phyloP scores from a whole-genome alignment of 345 rosid species.

The Linum lewisii region DNA sequence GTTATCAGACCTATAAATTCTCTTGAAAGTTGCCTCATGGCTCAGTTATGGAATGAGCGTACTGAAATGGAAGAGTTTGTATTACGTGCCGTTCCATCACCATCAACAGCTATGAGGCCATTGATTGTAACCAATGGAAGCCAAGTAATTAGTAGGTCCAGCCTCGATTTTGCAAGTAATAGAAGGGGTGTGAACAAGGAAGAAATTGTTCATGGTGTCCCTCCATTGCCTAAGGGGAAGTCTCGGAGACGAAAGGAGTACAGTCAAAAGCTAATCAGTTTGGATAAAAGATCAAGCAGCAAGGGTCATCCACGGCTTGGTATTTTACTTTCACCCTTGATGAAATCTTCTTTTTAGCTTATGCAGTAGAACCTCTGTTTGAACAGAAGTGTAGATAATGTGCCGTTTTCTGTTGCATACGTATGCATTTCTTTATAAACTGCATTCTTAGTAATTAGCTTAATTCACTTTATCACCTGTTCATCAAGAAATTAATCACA shows the following conservation, averaged over 20 bases:
- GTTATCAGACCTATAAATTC: conserved; percentile 43
- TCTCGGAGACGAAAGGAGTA: conserved; percentile 21
- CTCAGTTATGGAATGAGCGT: conserved; percentile 50
- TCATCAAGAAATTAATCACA: no score
- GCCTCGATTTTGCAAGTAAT: conserved; percentile 7
- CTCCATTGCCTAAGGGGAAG: conserved; percentile 42
- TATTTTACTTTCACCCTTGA: conserved; percentile 10
- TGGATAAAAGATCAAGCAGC: conserved; percentile 19
- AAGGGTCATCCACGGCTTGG: conserved; percentile 21
- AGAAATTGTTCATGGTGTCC: conserved; percentile 28
- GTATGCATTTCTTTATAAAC: not conserved
- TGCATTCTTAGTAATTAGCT: not conserved
- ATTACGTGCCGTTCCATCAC: conserved; percentile 34
- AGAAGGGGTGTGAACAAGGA: conserved; percentile 21
- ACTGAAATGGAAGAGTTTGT: conserved; percentile 37
- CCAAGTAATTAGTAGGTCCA: conserved; percentile 35
- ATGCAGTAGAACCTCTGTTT: not conserved
- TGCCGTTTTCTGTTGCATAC: conserved; percentile 3
- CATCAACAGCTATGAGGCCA: conserved; percentile 35
- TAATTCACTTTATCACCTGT: not conserved
- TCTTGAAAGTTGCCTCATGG: conserved; percentile 49
- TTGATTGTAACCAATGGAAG: conserved; percentile 53
- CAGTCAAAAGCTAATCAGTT: conserved; percentile 22
- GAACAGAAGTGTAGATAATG: not conserved
- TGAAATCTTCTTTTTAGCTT: conserved; percentile 4